These are phyloP conservation scores for Mycena capillaripes DNA, from an alignment of 768 basidiomycete species.

Conservation along the genomic window DNA sequence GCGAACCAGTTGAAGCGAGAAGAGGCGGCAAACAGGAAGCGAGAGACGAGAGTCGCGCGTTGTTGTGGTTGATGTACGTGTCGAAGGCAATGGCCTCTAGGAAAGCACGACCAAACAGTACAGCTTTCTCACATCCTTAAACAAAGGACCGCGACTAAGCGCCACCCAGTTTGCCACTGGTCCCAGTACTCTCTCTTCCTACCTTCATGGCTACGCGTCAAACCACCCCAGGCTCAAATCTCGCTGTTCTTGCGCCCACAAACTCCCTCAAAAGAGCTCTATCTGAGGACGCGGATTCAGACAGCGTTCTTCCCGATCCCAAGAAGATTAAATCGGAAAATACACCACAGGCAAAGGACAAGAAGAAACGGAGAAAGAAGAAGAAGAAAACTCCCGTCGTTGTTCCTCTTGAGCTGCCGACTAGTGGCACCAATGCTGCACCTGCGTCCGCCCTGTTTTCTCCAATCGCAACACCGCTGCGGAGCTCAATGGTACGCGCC, in stretches of 20 bases:
- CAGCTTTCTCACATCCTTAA: no score
- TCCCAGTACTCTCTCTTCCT: background rate
- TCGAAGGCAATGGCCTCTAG: background rate
- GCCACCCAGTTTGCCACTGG: background rate
- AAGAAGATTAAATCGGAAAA: slow-evolving; percentile 48
- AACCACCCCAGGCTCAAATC: slow-evolving; percentile 50
- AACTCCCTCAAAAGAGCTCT: slow-evolving; percentile 51
- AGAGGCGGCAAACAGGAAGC: background rate
- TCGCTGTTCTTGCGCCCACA: slow-evolving; percentile 38
- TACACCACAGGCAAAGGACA: slow-evolving; percentile 48
- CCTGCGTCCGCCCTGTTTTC: slow-evolving; percentile 14
- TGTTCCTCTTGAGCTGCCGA: slow-evolving; percentile 22
- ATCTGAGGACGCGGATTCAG: slow-evolving; percentile 45
- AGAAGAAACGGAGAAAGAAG: slow-evolving; percentile 54
- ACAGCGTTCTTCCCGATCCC: slow-evolving; percentile 37
- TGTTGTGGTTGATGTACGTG: background rate
- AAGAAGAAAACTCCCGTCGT: slow-evolving; percentile 54
- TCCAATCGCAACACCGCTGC: background rate
- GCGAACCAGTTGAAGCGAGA: no score
- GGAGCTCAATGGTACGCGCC: slow-evolving; percentile 33
- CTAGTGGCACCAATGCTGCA: slow-evolving; percentile 13
- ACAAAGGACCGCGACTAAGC: background rate
- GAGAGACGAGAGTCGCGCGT: background rate
- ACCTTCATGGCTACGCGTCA: slow-evolving; percentile 47
- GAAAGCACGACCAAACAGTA: background rate